Evolutionary conservation across 176 grass and related monocot genomes (phyloP).

Genomic region (Ensete ventricosum): DNA sequence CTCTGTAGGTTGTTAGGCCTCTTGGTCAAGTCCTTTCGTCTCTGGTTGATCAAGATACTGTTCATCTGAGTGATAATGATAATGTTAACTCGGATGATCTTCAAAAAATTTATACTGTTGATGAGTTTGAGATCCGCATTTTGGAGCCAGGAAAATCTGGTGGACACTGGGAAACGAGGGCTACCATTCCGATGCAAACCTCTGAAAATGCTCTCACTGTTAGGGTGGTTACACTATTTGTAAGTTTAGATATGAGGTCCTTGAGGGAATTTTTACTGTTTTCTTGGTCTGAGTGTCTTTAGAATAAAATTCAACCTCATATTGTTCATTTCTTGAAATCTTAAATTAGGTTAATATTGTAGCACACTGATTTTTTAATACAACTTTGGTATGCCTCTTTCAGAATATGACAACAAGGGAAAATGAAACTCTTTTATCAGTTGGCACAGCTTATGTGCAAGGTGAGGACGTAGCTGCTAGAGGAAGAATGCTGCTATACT

Average conservation of each 20-base stretch:
- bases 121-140: slow-evolving; percentile 91
- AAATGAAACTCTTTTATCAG: slow-evolving; percentile 79
- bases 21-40: slow-evolving; percentile 71
- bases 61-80: slow-evolving; percentile 54
- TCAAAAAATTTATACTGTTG: slow-evolving; percentile 71
- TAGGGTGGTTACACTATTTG: slow-evolving; percentile 68
- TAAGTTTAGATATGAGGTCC: slow-evolving; percentile 28
- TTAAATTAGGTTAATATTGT: slow-evolving; percentile 4
- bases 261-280: background rate
- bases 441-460: slow-evolving; percentile 93
- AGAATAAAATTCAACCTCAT: background rate
- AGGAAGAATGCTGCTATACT: slow-evolving; percentile 77
- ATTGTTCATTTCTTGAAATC: slow-evolving; percentile 2
- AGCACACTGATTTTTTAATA: background rate
- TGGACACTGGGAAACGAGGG: slow-evolving; percentile 58
- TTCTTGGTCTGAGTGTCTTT: background rate
- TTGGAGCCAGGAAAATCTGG: slow-evolving; percentile 61
- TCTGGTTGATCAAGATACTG: slow-evolving; percentile 66
- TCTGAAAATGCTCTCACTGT: slow-evolving; percentile 90
- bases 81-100: slow-evolving; percentile 49
- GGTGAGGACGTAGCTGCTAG: slow-evolving; percentile 89
- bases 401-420: slow-evolving; percentile 82
- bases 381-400: slow-evolving; percentile 6
- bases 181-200: slow-evolving; percentile 69
- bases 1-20: slow-evolving; percentile 54